Evolutionary conservation across 1,284 basidiomycete genomes (phyloP), one percentile per base, ranked within the genome.

Genomic region (Sanguinoderma infundibulare): DNA sequence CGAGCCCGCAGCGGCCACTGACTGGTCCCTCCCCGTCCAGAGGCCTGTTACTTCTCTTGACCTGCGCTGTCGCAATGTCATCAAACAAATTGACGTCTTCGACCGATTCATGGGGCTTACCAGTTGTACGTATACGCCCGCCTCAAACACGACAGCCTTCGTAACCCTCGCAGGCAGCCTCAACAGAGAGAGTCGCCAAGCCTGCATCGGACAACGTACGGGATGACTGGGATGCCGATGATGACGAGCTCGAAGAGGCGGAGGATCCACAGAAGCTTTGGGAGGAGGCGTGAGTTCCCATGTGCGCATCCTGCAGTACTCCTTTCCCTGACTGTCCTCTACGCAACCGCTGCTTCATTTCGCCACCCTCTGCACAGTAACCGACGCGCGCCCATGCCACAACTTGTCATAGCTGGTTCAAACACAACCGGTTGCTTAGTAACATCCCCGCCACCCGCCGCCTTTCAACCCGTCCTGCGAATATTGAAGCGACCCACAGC

Each of bases 221-320:
- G 17, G 79, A 81, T 51, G 80, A 79, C 61, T 83, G 82, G 82
- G 81, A 82, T 50, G 73, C 76, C 15, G 81, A 82, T 36, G 74
- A 77, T 1, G 77, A 75, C 5, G 74, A 78, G 0, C 71, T 68
- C 34, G 72, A 71, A 8, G 69, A 67, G 14, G 70, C 69, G 15
- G 70, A 75, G 38, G 75, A 77, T 39, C 77, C 71, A 14, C 72
- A 70, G 63, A 71, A 67, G 49, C 65, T 83, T 38, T 83, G 81
- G 81, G 76, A 79, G 59, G 74, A 77, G 62, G 81, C 82, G 81
- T 83, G 67, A 74, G 80, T n/a, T n/a, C n/a, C n/a, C n/a, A n/a
- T 75, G 28, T n/a, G 22, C 20, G 53, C 15, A 7, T 28, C 9
- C 9, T 42, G 7, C 42, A 15, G n/a, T 8, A 7, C 15, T 8